phyloP scores from a whole-genome alignment of 192 early-diverging fungal genomes.

The Gryganskiella cystojenkinii region DNA sequence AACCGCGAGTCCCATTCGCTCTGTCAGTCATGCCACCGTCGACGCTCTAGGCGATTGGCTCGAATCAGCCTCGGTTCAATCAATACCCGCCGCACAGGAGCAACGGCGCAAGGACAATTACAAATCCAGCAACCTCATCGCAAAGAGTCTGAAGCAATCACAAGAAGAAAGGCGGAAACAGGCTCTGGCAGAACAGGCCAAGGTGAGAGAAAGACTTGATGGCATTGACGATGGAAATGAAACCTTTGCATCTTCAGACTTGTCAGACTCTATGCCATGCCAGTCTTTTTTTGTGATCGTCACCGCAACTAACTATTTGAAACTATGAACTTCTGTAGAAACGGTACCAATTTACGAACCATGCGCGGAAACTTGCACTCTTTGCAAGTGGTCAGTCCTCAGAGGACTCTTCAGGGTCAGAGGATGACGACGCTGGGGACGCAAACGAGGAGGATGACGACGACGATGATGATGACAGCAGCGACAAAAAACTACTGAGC shows the following conservation, averaged over 20 bases:
- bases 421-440: constrained; percentile 24
- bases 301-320: neutral
- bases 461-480: constrained; percentile 19
- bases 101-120: constrained; percentile 36
- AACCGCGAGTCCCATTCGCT: neutral
- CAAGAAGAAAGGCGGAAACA: constrained; percentile 52
- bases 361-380: constrained; percentile 56
- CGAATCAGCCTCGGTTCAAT: constrained; percentile 40
- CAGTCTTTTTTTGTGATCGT: constrained; percentile 3
- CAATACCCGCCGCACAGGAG: constrained; percentile 18
- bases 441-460: constrained; percentile 25
- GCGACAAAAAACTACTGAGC: constrained; percentile 15
- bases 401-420: constrained; percentile 34
- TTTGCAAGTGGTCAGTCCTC: constrained; percentile 45
- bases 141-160: constrained; percentile 48
- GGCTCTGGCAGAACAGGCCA: constrained; percentile 57
- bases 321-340: constrained; percentile 19
- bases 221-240: no score
- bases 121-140: constrained; percentile 31
- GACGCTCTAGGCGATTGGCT: constrained; percentile 45
- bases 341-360: constrained; percentile 54
- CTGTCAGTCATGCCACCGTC: constrained; percentile 37
- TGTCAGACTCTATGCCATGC: no score
- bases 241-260: no score
- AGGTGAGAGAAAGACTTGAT: no score